Conservation (phyloP, 345 rosid species). For the Linum lewisii region DNA sequence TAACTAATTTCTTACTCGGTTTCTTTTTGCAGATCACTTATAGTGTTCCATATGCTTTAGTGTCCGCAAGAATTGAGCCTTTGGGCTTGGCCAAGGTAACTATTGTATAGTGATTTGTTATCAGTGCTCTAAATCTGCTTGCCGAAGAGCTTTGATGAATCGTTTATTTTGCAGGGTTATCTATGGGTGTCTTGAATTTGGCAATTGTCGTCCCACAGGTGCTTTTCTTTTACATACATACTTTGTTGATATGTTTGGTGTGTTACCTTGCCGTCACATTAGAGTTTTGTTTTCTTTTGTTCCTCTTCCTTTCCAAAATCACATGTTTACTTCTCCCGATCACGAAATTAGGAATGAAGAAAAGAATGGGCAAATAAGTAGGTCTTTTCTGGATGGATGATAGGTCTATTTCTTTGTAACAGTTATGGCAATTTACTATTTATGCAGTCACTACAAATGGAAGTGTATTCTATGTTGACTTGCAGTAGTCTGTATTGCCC, state of each 20-base stretch:
- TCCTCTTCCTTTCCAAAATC: background rate
- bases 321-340: background rate
- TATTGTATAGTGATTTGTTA: conserved; percentile 4
- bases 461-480: background rate
- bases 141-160: conserved; percentile 2
- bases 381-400: background rate
- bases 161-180: conserved; percentile 54
- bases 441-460: background rate
- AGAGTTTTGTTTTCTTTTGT: background rate
- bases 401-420: background rate
- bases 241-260: background rate
- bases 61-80: conserved; percentile 73
- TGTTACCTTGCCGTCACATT: background rate
- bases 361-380: background rate
- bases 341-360: background rate
- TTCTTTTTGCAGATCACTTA: conserved; percentile 66
- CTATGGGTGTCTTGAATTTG: conserved; percentile 90
- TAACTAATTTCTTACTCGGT: conserved; percentile 15
- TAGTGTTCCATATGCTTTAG: conserved; percentile 89
- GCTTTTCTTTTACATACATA: background rate
- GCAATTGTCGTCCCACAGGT: conserved; percentile 98
- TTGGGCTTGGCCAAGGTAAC: conserved; percentile 92
- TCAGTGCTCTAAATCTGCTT: conserved; percentile 13
- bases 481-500: background rate
- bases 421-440: background rate